phyloP scores from a whole-genome alignment of 2,329 filamentous ascomycete genomes.

The Phialophora tarda region DNA sequence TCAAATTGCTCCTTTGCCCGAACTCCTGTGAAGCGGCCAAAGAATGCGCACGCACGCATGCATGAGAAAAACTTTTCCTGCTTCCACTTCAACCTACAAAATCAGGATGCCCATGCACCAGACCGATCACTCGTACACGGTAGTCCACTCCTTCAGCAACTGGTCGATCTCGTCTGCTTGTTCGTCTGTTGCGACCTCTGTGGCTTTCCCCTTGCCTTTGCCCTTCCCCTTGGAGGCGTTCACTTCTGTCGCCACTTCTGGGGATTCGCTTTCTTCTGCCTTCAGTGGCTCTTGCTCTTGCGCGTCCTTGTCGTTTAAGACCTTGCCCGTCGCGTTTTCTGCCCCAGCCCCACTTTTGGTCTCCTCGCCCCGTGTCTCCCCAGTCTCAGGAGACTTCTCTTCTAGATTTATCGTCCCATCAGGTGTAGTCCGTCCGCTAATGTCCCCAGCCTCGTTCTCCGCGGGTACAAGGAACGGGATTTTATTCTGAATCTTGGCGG shows the following conservation, averaged over 20 bases:
- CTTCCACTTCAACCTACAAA: neutral
- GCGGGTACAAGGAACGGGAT: neutral
- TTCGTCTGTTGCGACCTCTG: neutral
- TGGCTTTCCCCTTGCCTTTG: neutral
- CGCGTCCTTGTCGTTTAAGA: neutral
- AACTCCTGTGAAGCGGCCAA: neutral
- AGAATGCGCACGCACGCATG: neutral
- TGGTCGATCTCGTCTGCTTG: slow-evolving; percentile 13
- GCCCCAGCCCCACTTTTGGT: no score
- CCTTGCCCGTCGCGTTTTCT: neutral
- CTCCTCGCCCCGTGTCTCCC: neutral
- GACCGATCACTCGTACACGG: neutral
- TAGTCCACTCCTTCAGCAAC: slow-evolving; percentile 23
- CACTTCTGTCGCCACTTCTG: neutral
- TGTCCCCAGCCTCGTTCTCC: neutral
- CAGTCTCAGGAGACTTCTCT: neutral
- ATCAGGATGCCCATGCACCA: neutral
- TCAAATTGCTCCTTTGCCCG: neutral
- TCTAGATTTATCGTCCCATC: neutral
- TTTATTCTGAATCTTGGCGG: neutral
- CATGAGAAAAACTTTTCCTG: neutral
- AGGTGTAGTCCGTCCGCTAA: slow-evolving; percentile 2
- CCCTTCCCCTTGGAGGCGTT: neutral
- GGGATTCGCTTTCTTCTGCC: neutral
- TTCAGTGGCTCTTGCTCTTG: neutral